Evolutionary conservation across 2,329 filamentous ascomycete genomes (phyloP).

Genomic region (Neonectria magnoliae): DNA sequence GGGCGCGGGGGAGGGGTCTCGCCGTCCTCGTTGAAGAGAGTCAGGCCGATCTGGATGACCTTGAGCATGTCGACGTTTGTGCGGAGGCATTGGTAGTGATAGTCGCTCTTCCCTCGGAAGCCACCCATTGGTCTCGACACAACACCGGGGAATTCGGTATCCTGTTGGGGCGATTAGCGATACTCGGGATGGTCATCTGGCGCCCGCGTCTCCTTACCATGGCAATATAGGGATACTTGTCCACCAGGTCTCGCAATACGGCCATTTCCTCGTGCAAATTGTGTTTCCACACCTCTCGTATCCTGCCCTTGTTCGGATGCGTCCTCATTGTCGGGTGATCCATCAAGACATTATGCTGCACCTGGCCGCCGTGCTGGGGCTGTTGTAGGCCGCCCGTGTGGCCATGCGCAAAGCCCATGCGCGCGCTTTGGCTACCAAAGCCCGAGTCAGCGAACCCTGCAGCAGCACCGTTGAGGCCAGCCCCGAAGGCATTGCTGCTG

Average conservation of each 20-base stretch:
- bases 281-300: slow-evolving; percentile 95
- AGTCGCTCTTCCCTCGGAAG: slow-evolving; percentile 95
- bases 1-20: slow-evolving; percentile 82
- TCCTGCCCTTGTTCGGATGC: slow-evolving; percentile 79
- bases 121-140: slow-evolving; percentile 94
- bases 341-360: slow-evolving; percentile 52
- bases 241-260: slow-evolving; percentile 81
- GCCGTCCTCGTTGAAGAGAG: slow-evolving; percentile 89
- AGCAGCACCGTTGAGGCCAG: slow-evolving; percentile 65
- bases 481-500: slow-evolving; percentile 66
- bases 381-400: slow-evolving; percentile 64
- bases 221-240: slow-evolving; percentile 94
- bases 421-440: slow-evolving; percentile 85
- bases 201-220: slow-evolving; percentile 74
- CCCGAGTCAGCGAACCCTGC: slow-evolving; percentile 74
- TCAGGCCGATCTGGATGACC: slow-evolving; percentile 96
- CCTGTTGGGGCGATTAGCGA: slow-evolving; percentile 62
- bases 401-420: slow-evolving; percentile 83
- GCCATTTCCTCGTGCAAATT: slow-evolving; percentile 94
- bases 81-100: slow-evolving; percentile 97
- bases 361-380: slow-evolving; percentile 63
- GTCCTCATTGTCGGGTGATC: slow-evolving; percentile 54
- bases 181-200: slow-evolving; percentile 2
- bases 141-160: slow-evolving; percentile 98
- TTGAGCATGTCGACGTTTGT: slow-evolving; percentile 98